A percentile compares a stretch with the other conserved stretches of the same genome.
phyloP scores from a whole-genome alignment of 148 eudicot species.

The Rhododendron henanense region DNA sequence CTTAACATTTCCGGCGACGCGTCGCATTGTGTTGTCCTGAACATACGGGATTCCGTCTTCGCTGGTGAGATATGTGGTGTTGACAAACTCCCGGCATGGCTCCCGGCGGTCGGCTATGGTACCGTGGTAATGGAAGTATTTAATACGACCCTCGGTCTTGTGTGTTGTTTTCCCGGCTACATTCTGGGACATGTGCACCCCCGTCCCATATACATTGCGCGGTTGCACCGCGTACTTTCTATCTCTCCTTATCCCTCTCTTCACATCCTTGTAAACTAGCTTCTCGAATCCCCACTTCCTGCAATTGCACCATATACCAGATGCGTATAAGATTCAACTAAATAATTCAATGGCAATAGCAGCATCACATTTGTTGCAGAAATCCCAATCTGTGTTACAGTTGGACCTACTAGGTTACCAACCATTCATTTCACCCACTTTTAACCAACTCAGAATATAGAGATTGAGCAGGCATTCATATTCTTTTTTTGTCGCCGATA shows the following conservation, averaged over 20 bases:
- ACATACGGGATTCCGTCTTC: conserved; percentile 43
- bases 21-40: conserved; percentile 45
- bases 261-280: conserved; percentile 60
- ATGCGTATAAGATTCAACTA: background rate
- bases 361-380: background rate
- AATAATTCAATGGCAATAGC: background rate
- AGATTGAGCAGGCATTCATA: background rate
- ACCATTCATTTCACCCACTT: background rate
- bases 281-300: conserved; percentile 95
- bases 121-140: conserved; percentile 80
- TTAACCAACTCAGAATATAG: background rate
- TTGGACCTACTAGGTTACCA: background rate
- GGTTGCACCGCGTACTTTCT: conserved; percentile 79
- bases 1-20: conserved; percentile 44
- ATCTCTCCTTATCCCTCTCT: conserved; percentile 60
- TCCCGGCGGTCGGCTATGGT: conserved; percentile 60
- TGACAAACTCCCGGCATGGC: conserved; percentile 49
- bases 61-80: conserved; percentile 20
- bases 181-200: conserved; percentile 81
- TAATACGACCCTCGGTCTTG: conserved; percentile 45
- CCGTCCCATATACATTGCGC: conserved; percentile 63
- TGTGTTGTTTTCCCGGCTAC: conserved; percentile 44
- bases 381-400: background rate
- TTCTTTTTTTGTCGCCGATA: background rate
- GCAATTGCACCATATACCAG: background rate